These are phyloP conservation scores for Fistulifera solaris DNA, from an alignment of 108 stramenopile genomes.

Conservation along the genomic window DNA sequence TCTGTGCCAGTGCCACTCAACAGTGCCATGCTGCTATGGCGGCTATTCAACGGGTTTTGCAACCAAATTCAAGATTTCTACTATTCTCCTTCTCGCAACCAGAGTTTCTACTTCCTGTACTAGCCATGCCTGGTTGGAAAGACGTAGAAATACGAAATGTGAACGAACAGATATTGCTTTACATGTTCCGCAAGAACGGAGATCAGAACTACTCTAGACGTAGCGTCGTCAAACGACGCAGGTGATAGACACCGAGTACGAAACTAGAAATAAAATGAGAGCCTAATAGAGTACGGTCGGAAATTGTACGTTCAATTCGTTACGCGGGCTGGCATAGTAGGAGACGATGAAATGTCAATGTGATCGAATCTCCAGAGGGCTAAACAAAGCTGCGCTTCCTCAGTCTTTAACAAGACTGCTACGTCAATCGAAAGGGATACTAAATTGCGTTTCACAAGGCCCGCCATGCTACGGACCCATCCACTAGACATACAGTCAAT, in stretches of 20 bases:
- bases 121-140: too few relatives aligned
- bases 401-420: slow-evolving; percentile 28
- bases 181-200: too few relatives aligned
- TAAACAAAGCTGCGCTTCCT: slow-evolving; percentile 38
- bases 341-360: slow-evolving; percentile 35
- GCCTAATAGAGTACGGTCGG: too few relatives aligned
- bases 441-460: slow-evolving; percentile 37
- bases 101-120: slow-evolving; percentile 40
- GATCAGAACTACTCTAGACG: too few relatives aligned
- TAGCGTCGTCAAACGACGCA: too few relatives aligned
- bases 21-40: slow-evolving; percentile 37
- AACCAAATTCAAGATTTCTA: slow-evolving; percentile 46
- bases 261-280: too few relatives aligned
- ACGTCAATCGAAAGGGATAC: slow-evolving; percentile 31
- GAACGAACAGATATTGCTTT: too few relatives aligned
- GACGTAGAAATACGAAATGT: too few relatives aligned
- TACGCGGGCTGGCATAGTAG: slow-evolving; percentile 9
- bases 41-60: slow-evolving; percentile 59
- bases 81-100: slow-evolving; percentile 62
- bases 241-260: too few relatives aligned
- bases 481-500: slow-evolving; percentile 36
- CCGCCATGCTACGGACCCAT: slow-evolving; percentile 30
- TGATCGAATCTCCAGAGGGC: slow-evolving; percentile 49
- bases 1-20: slow-evolving; percentile 42
- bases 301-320: too few relatives aligned